phyloP scores from a whole-genome alignment of 2,329 filamentous ascomycete genomes.

The Cladosporium oxysporum region DNA sequence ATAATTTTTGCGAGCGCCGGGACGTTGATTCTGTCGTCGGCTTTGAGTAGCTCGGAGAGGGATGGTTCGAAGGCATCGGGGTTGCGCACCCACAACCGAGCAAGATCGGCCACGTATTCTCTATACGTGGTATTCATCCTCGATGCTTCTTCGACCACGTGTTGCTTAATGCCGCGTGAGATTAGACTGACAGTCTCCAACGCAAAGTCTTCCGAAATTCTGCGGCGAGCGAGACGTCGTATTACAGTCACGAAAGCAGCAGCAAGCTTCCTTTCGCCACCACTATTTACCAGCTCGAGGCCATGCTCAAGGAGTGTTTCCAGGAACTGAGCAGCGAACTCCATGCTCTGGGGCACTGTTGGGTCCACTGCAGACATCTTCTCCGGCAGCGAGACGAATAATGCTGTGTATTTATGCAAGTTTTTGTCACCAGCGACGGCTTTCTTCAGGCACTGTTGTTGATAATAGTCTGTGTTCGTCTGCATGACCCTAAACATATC shows the following conservation, averaged over 20 bases:
- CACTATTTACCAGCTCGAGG: not conserved
- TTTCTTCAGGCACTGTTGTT: conserved; percentile 14
- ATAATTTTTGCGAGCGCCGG: not conserved
- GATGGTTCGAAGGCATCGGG: not conserved
- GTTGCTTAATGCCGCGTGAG: not conserved
- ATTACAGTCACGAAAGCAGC: not conserved
- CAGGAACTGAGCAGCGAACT: conserved; percentile 14
- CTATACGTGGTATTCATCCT: not conserved
- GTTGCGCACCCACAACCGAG: conserved; percentile 5
- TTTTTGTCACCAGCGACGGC: not conserved
- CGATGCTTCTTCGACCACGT: not conserved
- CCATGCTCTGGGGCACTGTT: conserved; percentile 12
- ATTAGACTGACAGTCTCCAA: not conserved
- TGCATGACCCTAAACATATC: conserved; percentile 5
- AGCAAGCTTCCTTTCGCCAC: not conserved
- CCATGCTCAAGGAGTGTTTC: conserved; percentile 5
- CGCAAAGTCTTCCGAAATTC: not conserved
- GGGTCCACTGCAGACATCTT: not conserved
- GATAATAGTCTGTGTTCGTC: conserved; percentile 15
- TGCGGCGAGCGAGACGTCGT: not conserved
- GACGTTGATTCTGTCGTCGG: not conserved
- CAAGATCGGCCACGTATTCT: conserved; percentile 2
- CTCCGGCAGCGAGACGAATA: conserved; percentile 9
- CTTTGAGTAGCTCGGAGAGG: not conserved
- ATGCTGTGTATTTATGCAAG: not conserved